A percentile compares a stretch with the other conserved stretches of the same genome.
phyloP scores from a whole-genome alignment of 148 eudicot species.

The Tetragonia tetragonoides region DNA sequence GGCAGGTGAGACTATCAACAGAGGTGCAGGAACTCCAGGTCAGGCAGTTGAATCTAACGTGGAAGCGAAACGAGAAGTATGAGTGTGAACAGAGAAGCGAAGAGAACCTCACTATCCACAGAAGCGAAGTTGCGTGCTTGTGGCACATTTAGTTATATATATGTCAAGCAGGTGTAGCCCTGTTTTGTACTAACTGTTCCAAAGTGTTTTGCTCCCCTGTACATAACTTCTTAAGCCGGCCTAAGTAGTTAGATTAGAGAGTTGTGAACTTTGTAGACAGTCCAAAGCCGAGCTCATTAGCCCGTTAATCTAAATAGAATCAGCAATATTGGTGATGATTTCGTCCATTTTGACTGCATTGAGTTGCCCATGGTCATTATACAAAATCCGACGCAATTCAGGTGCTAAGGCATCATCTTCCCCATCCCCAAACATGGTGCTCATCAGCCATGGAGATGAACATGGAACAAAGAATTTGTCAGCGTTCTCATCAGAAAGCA shows the following conservation, averaged over 20 bases:
- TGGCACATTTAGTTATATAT: neutral
- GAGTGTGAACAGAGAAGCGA: neutral
- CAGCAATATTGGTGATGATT: no score
- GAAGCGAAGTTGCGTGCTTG: neutral
- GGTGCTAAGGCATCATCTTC: no score
- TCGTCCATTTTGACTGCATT: no score
- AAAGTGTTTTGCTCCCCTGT: neutral
- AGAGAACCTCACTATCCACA: neutral
- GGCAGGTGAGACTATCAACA: constrained; percentile 15
- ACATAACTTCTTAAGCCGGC: neutral
- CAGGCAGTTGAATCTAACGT: constrained; percentile 7
- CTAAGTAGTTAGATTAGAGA: neutral
- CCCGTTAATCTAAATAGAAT: no score
- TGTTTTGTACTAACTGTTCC: neutral
- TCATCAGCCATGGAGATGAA: no score
- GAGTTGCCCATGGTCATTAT: no score
- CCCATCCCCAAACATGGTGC: no score
- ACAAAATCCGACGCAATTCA: no score
- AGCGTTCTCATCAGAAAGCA: no score
- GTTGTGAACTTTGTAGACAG: no score
- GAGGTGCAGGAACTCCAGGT: constrained; percentile 16
- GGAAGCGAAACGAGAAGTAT: constrained; percentile 15
- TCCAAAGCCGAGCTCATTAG: no score
- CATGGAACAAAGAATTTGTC: no score
- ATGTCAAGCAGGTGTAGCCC: neutral